Base-by-base conservation (phyloP, 2,329 filamentous ascomycete species). In the Trichophyton benhamiae region DNA sequence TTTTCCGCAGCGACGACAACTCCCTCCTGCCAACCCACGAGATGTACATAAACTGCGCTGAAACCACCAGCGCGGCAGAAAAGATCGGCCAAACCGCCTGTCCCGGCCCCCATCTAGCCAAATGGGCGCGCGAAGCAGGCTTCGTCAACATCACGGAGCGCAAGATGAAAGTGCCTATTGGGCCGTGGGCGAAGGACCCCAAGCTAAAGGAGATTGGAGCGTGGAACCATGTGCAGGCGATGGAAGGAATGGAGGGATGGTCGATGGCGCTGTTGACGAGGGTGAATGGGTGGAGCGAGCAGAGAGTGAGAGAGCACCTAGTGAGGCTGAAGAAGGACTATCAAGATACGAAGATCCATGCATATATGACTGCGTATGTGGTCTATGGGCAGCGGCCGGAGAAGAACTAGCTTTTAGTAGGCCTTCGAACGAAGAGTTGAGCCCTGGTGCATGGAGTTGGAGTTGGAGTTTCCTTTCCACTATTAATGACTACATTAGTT, bases 121-220 rank as follows among this genome's bases (percentile, higher is more conserved):
- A 38, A 5, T 66, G 61, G 63, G 62, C 69, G 17, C 48, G 63
- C 25, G 65, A 67, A 5, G 68, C 67, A 11, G 69, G 69, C 1
- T 71, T 71, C 59, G 61, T 59, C 25, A 64, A 69, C 30, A 63
- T 70, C 33, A 46, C 62, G 9, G 64, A 70, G 49, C 58, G 67
- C 5, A 62, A 67, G 6, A 66, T 66, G 62, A 70, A 70, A 63
- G 61, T 68, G 9, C 65, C 65, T 9, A 38, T 68, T 33, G 66
- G 65, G 8, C 65, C 67, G 5, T 71, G 69, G 69, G 66, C 69
- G 7, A 70, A 69, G 57, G 67, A 71, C 53, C 64, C 63, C 15
- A 65, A 65, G 49, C 46, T 70, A 41, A 63, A 63, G 27, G 62
- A 70, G 55, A 61, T 71, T 57, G 68, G 68, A 25, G 57, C 53